Evolutionary conservation across 2,329 filamentous ascomycete genomes (phyloP), one percentile per base, ranked within the genome.

Genomic region (Phyllosticta citribraziliensis): DNA sequence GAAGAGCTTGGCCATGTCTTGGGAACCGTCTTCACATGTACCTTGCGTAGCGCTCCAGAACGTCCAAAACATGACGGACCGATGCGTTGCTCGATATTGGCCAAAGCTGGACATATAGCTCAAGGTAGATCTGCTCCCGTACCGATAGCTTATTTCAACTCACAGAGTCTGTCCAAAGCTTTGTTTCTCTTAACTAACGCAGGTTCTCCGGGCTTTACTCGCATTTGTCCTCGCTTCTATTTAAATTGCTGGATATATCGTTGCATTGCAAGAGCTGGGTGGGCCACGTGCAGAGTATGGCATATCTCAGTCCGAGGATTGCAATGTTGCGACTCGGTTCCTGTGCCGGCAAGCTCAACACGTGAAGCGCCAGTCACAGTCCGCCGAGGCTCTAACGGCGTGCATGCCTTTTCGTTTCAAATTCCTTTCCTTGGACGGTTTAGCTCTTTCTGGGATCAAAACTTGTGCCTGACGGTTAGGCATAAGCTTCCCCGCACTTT

Each of bases 401-500:
- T 47, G 40, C 40, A 47, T 47, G 40, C 6, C 17, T 47, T n/a
- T 47, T n/a, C 40, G 40, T 47, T 47, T 47, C 40, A 19, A 47
- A 19, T 47, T 17, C 40, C 40, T n/a, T 47, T 17, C 40, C 17
- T 8, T 6, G 5, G 6, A 5, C 12, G n/a, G 40, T 14, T n/a
- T 47, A n/a, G 40, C 40, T n/a, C 4, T 12, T n/a, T 47, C 40
- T 47, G 14, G 12, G 40, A n/a, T 47, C 40, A n/a, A 17, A 47
- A 19, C 56, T 58, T 55, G 62, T 64, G 55, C 62, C 62, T 62
- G 62, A 55, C 52, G 53, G 59, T 33, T 25, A 52, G 62, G 24
- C 55, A 56, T 52, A 60, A 60, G 53, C 58, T 64, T 62, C 62
- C 62, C 62, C 62, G 60, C 60, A 64, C 27, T 24, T 57, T 19